A percentile compares a stretch with the other conserved stretches of the same genome.
phyloP scores from a whole-genome alignment of 2,329 filamentous ascomycete species.

The Alternaria viburni region DNA sequence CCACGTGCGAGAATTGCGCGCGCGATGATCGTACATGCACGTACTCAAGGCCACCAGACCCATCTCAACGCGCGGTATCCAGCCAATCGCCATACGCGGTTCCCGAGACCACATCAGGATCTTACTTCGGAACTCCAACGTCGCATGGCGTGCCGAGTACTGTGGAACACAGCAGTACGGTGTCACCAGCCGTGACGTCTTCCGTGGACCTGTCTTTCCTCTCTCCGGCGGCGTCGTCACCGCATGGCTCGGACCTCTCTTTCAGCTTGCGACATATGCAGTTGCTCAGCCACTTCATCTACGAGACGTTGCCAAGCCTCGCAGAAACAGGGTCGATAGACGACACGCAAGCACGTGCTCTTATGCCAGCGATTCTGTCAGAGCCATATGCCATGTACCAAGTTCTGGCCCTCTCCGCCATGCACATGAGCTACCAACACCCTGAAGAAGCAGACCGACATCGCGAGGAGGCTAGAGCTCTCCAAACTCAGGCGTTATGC shows the following conservation, averaged over 20 bases:
- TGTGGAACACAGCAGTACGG: neutral
- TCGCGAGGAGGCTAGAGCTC: neutral
- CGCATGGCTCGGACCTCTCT: neutral
- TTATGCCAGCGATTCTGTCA: neutral
- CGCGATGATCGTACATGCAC: slow-evolving; percentile 17
- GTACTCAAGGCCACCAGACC: slow-evolving; percentile 7
- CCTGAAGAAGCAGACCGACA: neutral
- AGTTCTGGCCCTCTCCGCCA: neutral
- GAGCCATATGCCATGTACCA: neutral
- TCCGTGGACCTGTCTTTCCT: neutral
- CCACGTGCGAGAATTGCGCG: slow-evolving; percentile 25
- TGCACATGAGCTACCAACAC: neutral
- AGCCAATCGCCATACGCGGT: neutral
- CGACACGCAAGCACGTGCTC: neutral
- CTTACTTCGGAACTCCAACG: slow-evolving; percentile 1
- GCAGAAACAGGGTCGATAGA: neutral
- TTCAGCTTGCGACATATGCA: slow-evolving; percentile 30
- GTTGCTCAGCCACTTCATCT: slow-evolving; percentile 25
- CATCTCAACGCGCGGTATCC: slow-evolving; percentile 1
- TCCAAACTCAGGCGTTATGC: neutral
- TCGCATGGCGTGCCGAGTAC: neutral
- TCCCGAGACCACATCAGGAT: neutral
- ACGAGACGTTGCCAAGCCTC: slow-evolving; percentile 17
- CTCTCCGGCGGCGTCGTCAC: slow-evolving; percentile 2
- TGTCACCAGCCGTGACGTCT: neutral